phyloP scores from a whole-genome alignment of 1,284 basidiomycete genomes.

The Tausonia pullulans region DNA sequence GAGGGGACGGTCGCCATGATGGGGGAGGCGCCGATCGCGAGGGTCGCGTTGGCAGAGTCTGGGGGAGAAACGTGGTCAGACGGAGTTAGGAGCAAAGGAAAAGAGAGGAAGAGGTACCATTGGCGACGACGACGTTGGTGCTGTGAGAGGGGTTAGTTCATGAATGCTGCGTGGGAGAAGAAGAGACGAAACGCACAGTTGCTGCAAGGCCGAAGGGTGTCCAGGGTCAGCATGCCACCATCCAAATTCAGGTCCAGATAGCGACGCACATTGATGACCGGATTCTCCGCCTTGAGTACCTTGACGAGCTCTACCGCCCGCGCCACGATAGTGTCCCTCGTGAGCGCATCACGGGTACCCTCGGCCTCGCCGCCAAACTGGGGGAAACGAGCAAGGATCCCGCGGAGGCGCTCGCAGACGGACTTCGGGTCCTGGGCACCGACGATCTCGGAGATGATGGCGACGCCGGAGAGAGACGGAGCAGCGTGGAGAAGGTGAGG shows the following conservation, averaged over 20 bases:
- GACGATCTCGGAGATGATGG: slow-evolving; percentile 83
- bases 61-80: neutral
- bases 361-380: neutral
- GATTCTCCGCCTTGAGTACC: slow-evolving; percentile 11
- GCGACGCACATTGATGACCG: slow-evolving; percentile 12
- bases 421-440: slow-evolving; percentile 50
- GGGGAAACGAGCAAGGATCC: slow-evolving; percentile 8
- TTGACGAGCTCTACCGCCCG: neutral
- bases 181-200: slow-evolving; percentile 43
- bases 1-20: slow-evolving; percentile 80
- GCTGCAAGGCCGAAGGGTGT: slow-evolving; percentile 21
- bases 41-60: slow-evolving; percentile 77
- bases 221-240: neutral
- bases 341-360: neutral
- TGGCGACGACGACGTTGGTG: slow-evolving; percentile 81
- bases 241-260: slow-evolving; percentile 15
- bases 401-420: slow-evolving; percentile 4
- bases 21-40: slow-evolving; percentile 79
- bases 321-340: slow-evolving; percentile 2
- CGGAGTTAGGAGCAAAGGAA: neutral
- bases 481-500: slow-evolving; percentile 46
- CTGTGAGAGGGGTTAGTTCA: too few species aligned
- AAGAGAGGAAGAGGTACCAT: slow-evolving; percentile 31
- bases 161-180: too few species aligned
- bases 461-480: slow-evolving; percentile 65